Base-by-base conservation (phyloP, 192 early-diverging fungal genomes). In the Coemansia sp. region DNA sequence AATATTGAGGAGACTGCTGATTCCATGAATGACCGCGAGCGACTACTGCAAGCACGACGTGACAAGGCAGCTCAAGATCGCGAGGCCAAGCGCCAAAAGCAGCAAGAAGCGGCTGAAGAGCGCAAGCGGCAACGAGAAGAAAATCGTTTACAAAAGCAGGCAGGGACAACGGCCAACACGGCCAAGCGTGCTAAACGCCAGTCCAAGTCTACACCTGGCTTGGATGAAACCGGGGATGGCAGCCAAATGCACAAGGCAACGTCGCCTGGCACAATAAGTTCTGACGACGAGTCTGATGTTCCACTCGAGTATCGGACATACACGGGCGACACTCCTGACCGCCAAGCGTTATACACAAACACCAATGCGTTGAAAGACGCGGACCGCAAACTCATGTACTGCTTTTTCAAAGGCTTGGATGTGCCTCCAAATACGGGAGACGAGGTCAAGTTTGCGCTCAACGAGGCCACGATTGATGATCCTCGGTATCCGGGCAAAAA, bases 301-400 rank as follows among this genome's bases (percentile, higher is more conserved):
- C 73, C 67, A 50, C 38, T 38, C 27, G 77, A 74, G 52, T 80
- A 80, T 49, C 27, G 51, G 26, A 66, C 51, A n/a, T 80, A 67
- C 35, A 56, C 48, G 6, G 77, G 77, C 4, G 45, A 62, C 53
- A 68, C 65, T 10, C 50, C 45, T 14, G 63, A 69, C 54, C 50
- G 56, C 16, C 60, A 52, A 16, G 67, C 77, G 0, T 63, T 80
- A 17, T 80, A 80, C 39, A 47, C 67, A 11, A 49, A 64, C 21
- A 70, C 77, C 17, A 80, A 80, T 29, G 68, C 57, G 31, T 43
- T 80, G 25, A 61, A 55, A 1, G 77, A 80, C 26, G 27, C 57
- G 0, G 58, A 69, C 61, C 71, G 77, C 37, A 57, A 69, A 47
- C 60, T 56, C 64, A 73, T 80, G 77, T 74, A 69, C 66, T 74